Percentiles rank a stretch among this genome's conserved stretches.
Evolutionary conservation across 139 green algal genomes (phyloP).

Genomic region (Coelastrella sp.): DNA sequence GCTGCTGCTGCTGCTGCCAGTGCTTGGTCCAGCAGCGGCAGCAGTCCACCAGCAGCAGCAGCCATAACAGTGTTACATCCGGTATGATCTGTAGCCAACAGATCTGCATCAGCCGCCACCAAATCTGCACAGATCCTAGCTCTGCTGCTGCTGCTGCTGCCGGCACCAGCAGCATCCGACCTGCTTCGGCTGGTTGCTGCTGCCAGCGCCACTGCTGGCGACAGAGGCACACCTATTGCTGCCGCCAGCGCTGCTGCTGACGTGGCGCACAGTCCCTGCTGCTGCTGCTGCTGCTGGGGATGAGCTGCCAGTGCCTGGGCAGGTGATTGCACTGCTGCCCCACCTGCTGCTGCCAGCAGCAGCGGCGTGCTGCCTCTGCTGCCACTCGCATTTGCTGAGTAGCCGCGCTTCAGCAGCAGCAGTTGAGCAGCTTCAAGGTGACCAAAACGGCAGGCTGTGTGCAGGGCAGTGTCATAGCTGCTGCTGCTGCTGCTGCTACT

Average conservation of each 20-base stretch:
- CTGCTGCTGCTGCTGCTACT: constrained; percentile 18
- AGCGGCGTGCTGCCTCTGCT: background rate
- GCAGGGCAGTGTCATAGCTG: constrained; percentile 16
- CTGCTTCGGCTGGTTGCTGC: constrained; percentile 22
- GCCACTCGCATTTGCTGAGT: background rate
- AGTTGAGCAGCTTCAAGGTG: background rate
- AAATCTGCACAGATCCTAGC: background rate
- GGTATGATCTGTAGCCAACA: background rate
- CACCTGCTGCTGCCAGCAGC: constrained; percentile 36
- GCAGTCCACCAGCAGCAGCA: constrained; percentile 23
- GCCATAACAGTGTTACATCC: constrained; percentile 12
- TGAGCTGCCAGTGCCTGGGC: background rate
- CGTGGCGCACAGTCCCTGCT: background rate
- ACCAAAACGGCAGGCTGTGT: constrained; percentile 37
- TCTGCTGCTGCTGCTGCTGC: constrained; percentile 21
- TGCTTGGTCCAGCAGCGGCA: background rate
- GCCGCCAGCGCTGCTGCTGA: background rate
- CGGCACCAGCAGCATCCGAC: background rate
- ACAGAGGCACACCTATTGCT: background rate
- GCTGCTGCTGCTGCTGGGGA: constrained; percentile 29
- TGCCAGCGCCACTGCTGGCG: constrained; percentile 12
- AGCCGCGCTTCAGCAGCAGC: background rate
- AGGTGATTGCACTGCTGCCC: background rate
- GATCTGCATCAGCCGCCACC: background rate
- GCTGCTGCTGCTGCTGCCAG: constrained; percentile 15